Evolutionary conservation across 1,284 basidiomycete species (phyloP), one percentile per base, ranked within the genome.

Genomic region (Schizophyllum amplum): DNA sequence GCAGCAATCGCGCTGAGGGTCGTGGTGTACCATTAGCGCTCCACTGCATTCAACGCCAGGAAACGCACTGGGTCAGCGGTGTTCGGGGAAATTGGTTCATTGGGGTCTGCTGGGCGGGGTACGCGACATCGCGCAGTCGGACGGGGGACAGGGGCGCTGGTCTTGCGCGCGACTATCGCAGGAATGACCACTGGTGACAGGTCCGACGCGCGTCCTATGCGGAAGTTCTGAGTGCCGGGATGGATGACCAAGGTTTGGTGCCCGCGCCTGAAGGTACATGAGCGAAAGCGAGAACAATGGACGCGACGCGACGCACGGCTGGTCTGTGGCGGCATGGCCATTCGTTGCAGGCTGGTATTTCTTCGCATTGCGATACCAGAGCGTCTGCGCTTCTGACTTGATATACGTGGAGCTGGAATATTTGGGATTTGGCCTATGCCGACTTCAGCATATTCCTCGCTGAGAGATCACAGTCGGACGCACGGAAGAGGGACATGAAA

Each of bases 161-260:
- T 75, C 67, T 79, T 84, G 55, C 84, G 78, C 21, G 93, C 94
- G 61, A 96, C 84, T 24, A 92, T 87, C 67, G 83, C 86, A 1
- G 90, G 87, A 20, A 96, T 72, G 7, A 81, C 70, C 23, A 86
- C 67, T 9, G 94, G 94, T 33, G 79, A 84, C 24, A 91, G 83
- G 66, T 98, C 94, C n/a, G 87, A 90, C 0, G 95, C 94, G 65
- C 84, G 83, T 24, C 97, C 97, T 52, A 99, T 84, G 24, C 94
- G 86, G 33, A 98, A 74, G 65, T 78, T 87, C 24, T 91, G 81
- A 1, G 94, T 95, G 23, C 97, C 97, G 1, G 92, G 94, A 66
- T 99, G 97, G 57, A 99, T 90, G 46, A 99, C 88, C 57, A 99
- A 73, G 52, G 87, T 82, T 58, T 87, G 84, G 1, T 86, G 84